phyloP scores from a whole-genome alignment of 495 filamentous ascomycete species.

The Neurospora sp. region DNA sequence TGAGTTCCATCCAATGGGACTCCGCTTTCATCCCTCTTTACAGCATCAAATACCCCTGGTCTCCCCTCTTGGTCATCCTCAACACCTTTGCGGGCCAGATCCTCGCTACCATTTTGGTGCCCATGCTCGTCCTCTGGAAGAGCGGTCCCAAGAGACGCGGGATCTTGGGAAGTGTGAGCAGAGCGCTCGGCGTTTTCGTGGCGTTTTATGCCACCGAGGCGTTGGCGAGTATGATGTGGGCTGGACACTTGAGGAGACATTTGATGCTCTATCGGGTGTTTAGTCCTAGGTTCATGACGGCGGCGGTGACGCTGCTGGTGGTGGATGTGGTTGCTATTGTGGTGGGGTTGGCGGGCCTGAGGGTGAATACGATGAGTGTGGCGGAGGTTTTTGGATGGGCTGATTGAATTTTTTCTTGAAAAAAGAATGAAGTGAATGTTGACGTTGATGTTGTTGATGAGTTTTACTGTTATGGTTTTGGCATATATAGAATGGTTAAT shows the following conservation, averaged over 20 bases:
- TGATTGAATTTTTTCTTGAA: conserved; percentile 13
- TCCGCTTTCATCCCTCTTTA: conserved; percentile 84
- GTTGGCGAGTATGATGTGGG: conserved; percentile 78
- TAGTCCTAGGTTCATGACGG: conserved; percentile 79
- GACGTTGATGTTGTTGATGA: not conserved
- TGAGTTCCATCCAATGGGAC: conserved; percentile 92
- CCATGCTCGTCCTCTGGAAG: conserved; percentile 83
- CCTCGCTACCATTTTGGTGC: conserved; percentile 64
- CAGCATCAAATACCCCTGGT: conserved; percentile 79
- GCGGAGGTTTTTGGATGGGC: conserved; percentile 83
- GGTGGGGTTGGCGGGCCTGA: conserved; percentile 57
- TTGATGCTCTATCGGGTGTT: conserved; percentile 98
- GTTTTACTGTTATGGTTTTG: not conserved
- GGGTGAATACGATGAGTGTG: conserved; percentile 65
- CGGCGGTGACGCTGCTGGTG: conserved; percentile 57
- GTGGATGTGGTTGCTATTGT: conserved; percentile 65
- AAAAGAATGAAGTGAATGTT: not conserved
- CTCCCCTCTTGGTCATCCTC: conserved; percentile 65
- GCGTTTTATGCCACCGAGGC: conserved; percentile 73
- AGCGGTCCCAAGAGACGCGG: conserved; percentile 44
- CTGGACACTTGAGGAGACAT: conserved; percentile 75
- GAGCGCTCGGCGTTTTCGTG: conserved; percentile 60
- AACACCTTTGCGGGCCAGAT: conserved; percentile 90
- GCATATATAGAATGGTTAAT: not conserved
- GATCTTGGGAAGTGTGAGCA: conserved; percentile 56